These are phyloP conservation scores for Cutaneotrichosporon curvatum DNA, from an alignment of 1,284 basidiomycete species.

Conservation along the genomic window DNA sequence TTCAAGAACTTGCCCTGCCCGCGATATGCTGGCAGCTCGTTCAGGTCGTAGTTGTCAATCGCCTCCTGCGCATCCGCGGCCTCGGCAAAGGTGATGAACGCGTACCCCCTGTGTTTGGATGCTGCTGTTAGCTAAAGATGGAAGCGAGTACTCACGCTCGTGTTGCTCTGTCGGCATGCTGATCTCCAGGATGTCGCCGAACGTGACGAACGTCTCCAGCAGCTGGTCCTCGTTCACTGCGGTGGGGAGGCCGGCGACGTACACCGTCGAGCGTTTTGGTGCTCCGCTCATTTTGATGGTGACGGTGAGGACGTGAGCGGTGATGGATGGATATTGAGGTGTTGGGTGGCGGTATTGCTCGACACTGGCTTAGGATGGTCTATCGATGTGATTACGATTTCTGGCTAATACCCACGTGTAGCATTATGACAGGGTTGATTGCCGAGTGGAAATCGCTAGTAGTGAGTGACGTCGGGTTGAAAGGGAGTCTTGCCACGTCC, in stretches of 20 bases:
- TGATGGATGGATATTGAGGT: background rate
- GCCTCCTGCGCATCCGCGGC: slow-evolving; percentile 45
- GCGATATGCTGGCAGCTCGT: slow-evolving; percentile 40
- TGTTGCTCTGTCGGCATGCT: slow-evolving; percentile 38
- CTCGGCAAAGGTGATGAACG: slow-evolving; percentile 44
- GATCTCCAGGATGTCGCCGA: slow-evolving; percentile 46
- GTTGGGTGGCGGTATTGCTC: background rate
- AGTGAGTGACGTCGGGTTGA: too few species aligned
- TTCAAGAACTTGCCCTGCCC: slow-evolving; percentile 43
- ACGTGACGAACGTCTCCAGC: slow-evolving; percentile 43
- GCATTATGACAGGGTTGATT: too few species aligned
- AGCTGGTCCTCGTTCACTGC: slow-evolving; percentile 42
- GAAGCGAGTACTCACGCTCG: slow-evolving; percentile 29
- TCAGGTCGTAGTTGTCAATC: slow-evolving; percentile 47
- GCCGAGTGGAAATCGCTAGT: too few species aligned
- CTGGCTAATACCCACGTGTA: too few species aligned
- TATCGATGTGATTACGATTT: too few species aligned
- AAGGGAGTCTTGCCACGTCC: too few species aligned
- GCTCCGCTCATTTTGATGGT: background rate
- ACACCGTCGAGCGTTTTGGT: slow-evolving; percentile 35
- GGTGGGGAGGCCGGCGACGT: slow-evolving; percentile 37
- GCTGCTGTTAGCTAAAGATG: slow-evolving; percentile 10
- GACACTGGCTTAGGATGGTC: too few species aligned
- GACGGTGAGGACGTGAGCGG: background rate
- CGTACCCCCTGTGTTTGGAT: slow-evolving; percentile 40